Base-by-base conservation (phyloP, 805 yeast species). In the Hanseniaspora opuntiae region DNA sequence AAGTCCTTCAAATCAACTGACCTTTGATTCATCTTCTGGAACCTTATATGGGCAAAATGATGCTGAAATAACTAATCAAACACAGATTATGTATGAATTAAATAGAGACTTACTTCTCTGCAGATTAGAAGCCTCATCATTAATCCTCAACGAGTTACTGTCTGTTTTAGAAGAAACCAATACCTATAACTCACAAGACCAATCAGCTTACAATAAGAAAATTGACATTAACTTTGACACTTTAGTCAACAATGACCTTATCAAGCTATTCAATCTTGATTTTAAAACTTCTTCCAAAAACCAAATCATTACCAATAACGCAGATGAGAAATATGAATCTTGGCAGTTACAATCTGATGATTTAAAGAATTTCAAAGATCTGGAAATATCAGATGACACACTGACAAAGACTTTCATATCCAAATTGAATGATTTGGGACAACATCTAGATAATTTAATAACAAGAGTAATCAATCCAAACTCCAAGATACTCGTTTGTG, bases 401-500 rank as follows among this genome's bases (percentile, higher is more conserved):
- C 16, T 51, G 14, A 51, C 48, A 19, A 30, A 35, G 19, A 45
- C 46, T 3, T 52, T 52, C 32, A 11, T 33, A 8, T 38, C 39
- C 3, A 52, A 85, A 61, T 72, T 90, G 20, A 60, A 70, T 12
- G 82, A 78, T 56, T 82, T 83, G 19, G 67, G 77, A 11, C 78
- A 77, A 58, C 96, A 89, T 63, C 69, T 90, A 48, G 61, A 69
- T 8, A 78, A 88, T 17, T 70, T 94, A 57, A 79, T 81, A 58
- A 93, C 82, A 48, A 76, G 99, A 59, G 82, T 93, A 16, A 93
- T 84, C 58, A 96, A 94, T 61, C 86, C 93, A 0, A 77, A 90
- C 0, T 89, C 97, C 2, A 90, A 90, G 61, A 97, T 93, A 1
- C 81, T 93, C 57, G 89, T 93, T 38, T 94, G 98, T 2, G 99